Conservation (phyloP, 352 stramenopile genomes). For the Pythium guiyangense region DNA sequence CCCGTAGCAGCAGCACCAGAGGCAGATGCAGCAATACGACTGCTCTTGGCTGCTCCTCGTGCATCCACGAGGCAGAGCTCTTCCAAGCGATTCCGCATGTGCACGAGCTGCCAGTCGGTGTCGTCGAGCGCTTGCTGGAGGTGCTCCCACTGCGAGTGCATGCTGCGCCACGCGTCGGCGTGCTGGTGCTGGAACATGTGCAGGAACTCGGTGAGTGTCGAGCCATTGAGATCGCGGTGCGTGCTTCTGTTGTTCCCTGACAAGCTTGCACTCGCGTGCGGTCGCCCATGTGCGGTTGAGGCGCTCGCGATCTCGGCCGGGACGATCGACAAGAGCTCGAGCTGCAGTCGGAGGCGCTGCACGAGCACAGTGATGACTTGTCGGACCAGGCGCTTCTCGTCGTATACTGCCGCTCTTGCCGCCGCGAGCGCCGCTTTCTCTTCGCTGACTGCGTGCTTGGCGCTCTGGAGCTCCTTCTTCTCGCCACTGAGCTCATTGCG, state of each 20-base stretch:
- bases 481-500: slow-evolving; percentile 27
- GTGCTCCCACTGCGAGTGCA: slow-evolving; percentile 42
- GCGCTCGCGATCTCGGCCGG: slow-evolving; percentile 8
- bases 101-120: slow-evolving; percentile 58
- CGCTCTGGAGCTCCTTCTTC: slow-evolving; percentile 25
- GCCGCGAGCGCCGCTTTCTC: slow-evolving; percentile 2
- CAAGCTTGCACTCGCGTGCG: background rate
- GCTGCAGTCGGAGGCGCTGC: slow-evolving; percentile 34
- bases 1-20: background rate
- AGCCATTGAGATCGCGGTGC: background rate
- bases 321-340: slow-evolving; percentile 38
- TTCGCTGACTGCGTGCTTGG: slow-evolving; percentile 19
- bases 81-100: slow-evolving; percentile 53
- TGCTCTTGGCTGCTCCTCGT: background rate
- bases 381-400: slow-evolving; percentile 40
- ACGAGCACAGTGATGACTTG: slow-evolving; percentile 43
- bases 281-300: no score
- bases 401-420: slow-evolving; percentile 16
- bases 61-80: slow-evolving; percentile 37
- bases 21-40: background rate
- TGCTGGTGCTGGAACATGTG: slow-evolving; percentile 23
- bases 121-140: slow-evolving; percentile 43
- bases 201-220: slow-evolving; percentile 22
- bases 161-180: slow-evolving; percentile 28
- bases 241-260: background rate